Base-by-base conservation (phyloP, 2,329 filamentous ascomycete genomes). In the Intubia oerlemansii region DNA sequence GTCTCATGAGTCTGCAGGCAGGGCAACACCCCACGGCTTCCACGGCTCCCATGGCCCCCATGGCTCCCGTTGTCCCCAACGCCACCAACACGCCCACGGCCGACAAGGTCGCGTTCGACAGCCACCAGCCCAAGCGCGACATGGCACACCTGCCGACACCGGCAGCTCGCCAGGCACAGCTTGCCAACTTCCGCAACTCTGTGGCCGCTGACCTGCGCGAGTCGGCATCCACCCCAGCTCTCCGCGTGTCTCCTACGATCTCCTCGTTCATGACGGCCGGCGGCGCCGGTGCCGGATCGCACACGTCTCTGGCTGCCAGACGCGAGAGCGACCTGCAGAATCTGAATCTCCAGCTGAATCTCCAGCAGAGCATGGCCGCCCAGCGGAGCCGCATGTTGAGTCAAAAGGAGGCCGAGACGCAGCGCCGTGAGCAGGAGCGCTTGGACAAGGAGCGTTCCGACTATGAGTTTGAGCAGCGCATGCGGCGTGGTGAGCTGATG, bases 401-500 rank as follows among this genome's bases (percentile, higher is more conserved):
- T 20, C 70, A 75, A 38, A 64, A 62, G 38, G 66, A 71, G 37
- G 66, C 67, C 17, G 67, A 68, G 42, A 60, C 67, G 29, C 57
- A 65, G 42, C 58, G 59, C 29, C 59, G 60, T 29, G 64, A 73
- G 44, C 54, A 61, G 41, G 62, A 69, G 39, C 57, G 59, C 31
- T 51, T 56, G 24, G 65, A 63, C 27, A 63, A 61, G 37, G 59
- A 67, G 36, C 55, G 63, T 30, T 56, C 59, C 5, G 68, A 78
- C 10, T 62, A 62, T 28, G 59, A 60, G 21, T 70, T 81, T 41
- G 75, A 81, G 38, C 67, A 74, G 46, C 62, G 67, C 38, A 88
- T 90, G 76, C 61, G 79, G 30, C 69, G 66, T 11, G 72, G 73
- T 0, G 67, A 76, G 37, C 64, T 91, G 55, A 56, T 77, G 29